Percentiles rank a stretch among this genome's conserved stretches.
These are phyloP conservation scores for Porcisia deanei DNA, from an alignment of 208 protist genomes.

Conservation along the genomic window DNA sequence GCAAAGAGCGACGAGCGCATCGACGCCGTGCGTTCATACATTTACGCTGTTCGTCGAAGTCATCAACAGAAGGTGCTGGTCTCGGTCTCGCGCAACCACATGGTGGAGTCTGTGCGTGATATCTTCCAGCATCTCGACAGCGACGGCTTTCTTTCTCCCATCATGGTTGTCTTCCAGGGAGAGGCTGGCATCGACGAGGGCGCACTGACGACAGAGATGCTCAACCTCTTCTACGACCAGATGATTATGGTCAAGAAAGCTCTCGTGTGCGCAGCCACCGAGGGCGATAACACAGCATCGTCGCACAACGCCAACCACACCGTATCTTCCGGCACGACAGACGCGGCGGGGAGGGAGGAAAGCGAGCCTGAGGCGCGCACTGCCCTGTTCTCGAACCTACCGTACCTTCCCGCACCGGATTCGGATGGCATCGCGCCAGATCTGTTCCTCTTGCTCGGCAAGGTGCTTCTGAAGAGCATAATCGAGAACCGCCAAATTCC, in stretches of 20 bases:
- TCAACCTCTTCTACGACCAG: conserved; percentile 74
- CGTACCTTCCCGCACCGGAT: conserved; percentile 51
- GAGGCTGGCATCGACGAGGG: conserved; percentile 75
- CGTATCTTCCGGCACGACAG: neutral
- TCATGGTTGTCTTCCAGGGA: conserved; percentile 79
- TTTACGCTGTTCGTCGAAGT: conserved; percentile 50
- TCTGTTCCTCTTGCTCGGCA: conserved; percentile 55
- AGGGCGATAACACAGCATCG: conserved; percentile 10
- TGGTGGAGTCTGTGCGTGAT: conserved; percentile 64
- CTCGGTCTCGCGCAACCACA: conserved; percentile 59
- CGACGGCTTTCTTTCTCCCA: conserved; percentile 44
- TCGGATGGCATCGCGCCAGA: conserved; percentile 29
- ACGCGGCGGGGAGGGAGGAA: neutral
- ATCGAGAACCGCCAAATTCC: conserved; percentile 60
- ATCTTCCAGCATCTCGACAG: conserved; percentile 49
- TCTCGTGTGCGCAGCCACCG: conserved; percentile 41
- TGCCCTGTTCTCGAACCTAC: conserved; percentile 24
- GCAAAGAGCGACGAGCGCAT: conserved; percentile 57
- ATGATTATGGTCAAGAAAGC: conserved; percentile 44
- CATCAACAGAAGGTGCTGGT: conserved; percentile 46
- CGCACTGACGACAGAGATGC: conserved; percentile 71
- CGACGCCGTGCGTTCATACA: conserved; percentile 62
- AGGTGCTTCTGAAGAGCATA: conserved; percentile 68
- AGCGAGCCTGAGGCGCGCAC: neutral
- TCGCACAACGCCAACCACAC: no score